Evolutionary conservation across 495 filamentous ascomycete species (phyloP).

Genomic region (Evernia prunastri): DNA sequence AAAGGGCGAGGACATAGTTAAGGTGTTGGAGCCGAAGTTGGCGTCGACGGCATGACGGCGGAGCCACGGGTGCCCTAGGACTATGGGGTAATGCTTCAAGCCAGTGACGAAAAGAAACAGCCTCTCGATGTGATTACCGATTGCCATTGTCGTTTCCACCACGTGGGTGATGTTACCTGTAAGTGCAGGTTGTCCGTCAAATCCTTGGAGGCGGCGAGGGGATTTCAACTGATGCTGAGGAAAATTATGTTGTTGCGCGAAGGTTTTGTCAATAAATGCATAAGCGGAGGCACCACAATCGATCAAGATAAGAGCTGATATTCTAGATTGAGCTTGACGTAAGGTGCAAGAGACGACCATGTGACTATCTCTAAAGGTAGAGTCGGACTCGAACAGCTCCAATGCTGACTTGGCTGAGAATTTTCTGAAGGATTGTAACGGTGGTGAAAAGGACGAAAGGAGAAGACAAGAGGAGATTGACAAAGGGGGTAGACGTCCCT

Average conservation of each 20-base stretch:
- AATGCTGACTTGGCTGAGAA: neutral
- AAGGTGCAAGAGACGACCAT: neutral
- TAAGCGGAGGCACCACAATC: neutral
- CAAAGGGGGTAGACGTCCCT: neutral
- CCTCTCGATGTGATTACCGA: neutral
- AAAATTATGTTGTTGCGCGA: neutral
- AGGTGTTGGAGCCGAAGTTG: neutral
- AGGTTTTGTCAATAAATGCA: neutral
- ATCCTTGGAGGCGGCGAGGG: neutral
- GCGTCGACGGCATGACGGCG: neutral
- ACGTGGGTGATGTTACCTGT: neutral
- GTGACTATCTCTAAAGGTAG: neutral
- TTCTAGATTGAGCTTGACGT: neutral
- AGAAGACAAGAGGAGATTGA: neutral
- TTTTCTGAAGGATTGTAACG: neutral
- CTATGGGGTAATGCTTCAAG: neutral
- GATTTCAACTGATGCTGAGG: neutral
- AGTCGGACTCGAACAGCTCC: neutral
- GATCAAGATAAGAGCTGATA: neutral
- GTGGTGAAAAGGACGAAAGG: neutral
- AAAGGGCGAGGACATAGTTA: neutral
- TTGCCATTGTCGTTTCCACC: neutral
- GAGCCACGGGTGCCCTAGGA: neutral
- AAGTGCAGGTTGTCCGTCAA: neutral
- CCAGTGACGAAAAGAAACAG: neutral